Percentiles rank a stretch among this genome's conserved stretches.
phyloP scores from a whole-genome alignment of 176 grass and related monocot genomes.

The Triticum urartu region DNA sequence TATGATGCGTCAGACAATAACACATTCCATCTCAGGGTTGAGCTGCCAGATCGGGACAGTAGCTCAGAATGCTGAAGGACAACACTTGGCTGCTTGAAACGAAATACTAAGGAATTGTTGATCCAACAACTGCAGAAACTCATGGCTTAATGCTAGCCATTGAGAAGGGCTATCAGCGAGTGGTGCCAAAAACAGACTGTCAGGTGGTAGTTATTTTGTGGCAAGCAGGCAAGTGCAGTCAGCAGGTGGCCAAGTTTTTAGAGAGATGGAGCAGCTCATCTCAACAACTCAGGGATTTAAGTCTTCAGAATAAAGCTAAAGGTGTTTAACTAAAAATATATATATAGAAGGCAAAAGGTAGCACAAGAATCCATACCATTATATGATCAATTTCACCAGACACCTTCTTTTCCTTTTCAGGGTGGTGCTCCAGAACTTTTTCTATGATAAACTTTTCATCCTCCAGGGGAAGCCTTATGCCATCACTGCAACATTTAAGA shows the following conservation, averaged over 20 bases:
- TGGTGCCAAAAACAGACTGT: background rate
- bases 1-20: background rate
- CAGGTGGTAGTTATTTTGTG: background rate
- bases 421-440: constrained; percentile 79
- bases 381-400: constrained; percentile 65
- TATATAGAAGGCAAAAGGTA: background rate
- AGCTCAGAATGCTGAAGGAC: background rate
- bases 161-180: background rate
- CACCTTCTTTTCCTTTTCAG: constrained; percentile 70
- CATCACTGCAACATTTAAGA: constrained; percentile 54
- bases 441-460: constrained; percentile 76
- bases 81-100: background rate
- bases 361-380: constrained; percentile 49
- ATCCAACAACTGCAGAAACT: background rate
- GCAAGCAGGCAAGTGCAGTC: background rate
- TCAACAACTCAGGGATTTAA: background rate
- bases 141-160: background rate
- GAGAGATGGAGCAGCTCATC: background rate
- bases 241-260: background rate
- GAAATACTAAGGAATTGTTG: background rate
- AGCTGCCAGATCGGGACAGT: background rate
- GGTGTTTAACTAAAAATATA: background rate
- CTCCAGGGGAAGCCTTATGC: constrained; percentile 52
- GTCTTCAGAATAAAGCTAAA: background rate
- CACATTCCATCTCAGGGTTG: background rate